Base-by-base conservation (phyloP, 208 protist genomes). In the Kentomonas sorsogonicus region DNA sequence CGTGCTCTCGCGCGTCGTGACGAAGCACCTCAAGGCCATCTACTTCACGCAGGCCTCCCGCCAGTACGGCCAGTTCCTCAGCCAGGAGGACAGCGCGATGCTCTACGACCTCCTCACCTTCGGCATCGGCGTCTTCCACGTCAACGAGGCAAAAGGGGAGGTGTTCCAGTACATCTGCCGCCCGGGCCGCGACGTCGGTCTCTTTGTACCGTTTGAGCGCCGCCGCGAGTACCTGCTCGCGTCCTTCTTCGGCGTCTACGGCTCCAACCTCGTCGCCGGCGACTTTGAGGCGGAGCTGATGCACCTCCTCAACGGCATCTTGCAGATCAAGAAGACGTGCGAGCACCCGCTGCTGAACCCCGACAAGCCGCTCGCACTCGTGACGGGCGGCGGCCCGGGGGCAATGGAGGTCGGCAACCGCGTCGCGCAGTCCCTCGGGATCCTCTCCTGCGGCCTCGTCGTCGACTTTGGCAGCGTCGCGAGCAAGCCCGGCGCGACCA, bases 371-470 rank as follows among this genome's bases (percentile, higher is more conserved):
- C 56, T 97, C n/a, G 86, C 89, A 7, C 80, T 97, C 48, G 76
- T 95, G 23, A 97, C 91, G 2, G 91, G 91, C n/a, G 91, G 91
- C 2, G 91, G 91, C 18, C 91, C 91, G 30, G 91, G 91, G 44
- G 89, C 89, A 25, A 97, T 97, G 91, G 89, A 95, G 64, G 89
- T 97, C 6, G 91, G 91, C 51, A 97, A 97, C 75, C 89, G 87
- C 25, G 91, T 97, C 0, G 89, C 91, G 41, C 82, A 79, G 65
- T 87, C 83, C 2, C 77, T 94, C 26, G 87, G 89, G 40, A 95
- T 97, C 41, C 73, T 97, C 38, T 94, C 86, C 3, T 94, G 86
- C 64, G 91, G 87, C 44, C 68, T 94, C 43, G 73, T 96, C 57
- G 87, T 94, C n/a, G 91, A 97, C 60, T 95, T 97, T 62, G 79